phyloP scores from a whole-genome alignment of 495 filamentous ascomycete species.

The Trypethelium eluteriae region DNA sequence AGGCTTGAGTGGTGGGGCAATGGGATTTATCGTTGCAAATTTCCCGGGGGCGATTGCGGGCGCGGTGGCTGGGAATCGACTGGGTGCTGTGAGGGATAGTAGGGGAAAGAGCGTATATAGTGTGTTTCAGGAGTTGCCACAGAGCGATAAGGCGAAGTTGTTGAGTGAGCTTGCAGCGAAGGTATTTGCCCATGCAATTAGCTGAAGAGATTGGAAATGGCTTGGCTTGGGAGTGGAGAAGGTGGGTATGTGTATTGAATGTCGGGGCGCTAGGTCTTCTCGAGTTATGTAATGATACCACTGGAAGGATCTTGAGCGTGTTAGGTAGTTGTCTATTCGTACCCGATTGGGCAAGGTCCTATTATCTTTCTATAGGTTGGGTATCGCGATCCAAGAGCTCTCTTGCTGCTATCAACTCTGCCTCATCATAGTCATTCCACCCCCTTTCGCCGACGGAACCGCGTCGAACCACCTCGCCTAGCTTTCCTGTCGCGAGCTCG shows the following conservation, averaged over 20 bases:
- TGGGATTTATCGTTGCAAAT: constrained; percentile 93
- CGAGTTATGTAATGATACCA: neutral
- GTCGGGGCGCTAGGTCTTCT: neutral
- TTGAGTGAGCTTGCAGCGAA: constrained; percentile 37
- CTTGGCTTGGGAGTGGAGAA: too few relatives aligned
- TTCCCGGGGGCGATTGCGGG: constrained; percentile 83
- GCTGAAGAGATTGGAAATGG: neutral
- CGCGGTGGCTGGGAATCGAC: constrained; percentile 81
- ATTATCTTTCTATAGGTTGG: constrained; percentile 30
- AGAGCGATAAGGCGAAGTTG: constrained; percentile 67
- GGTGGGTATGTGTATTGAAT: too few relatives aligned
- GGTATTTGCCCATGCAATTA: constrained; percentile 38
- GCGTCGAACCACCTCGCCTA: constrained; percentile 66
- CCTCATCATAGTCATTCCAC: constrained; percentile 63
- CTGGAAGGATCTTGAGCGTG: neutral
- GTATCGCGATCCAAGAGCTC: constrained; percentile 54
- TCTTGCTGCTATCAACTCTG: constrained; percentile 70
- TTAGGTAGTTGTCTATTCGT: neutral
- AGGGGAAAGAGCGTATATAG: constrained; percentile 92
- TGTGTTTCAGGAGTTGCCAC: constrained; percentile 78
- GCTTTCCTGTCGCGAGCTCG: constrained; percentile 60
- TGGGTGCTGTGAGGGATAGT: constrained; percentile 81
- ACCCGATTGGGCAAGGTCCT: neutral
- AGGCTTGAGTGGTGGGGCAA: constrained; percentile 75
- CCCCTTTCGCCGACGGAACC: constrained; percentile 51